Evolutionary conservation across 352 stramenopile genomes (phyloP).

Genomic region (Phytopythium mirpurense): DNA sequence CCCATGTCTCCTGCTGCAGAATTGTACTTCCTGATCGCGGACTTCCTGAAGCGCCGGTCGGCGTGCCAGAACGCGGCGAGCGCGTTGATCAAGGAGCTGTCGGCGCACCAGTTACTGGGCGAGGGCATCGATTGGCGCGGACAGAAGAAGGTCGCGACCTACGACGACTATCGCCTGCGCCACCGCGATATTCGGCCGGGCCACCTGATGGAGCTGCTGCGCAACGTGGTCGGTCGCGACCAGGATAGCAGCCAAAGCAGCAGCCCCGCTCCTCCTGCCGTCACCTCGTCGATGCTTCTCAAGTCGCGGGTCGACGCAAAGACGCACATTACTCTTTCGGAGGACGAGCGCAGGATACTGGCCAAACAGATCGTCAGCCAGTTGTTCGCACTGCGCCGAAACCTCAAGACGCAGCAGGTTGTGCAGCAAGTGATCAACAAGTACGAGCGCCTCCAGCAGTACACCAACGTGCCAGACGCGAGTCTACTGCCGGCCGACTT

Average conservation of each 20-base stretch:
- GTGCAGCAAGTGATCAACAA: constrained; percentile 71
- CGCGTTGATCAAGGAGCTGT: constrained; percentile 60
- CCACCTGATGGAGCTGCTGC: constrained; percentile 61
- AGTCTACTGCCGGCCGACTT: constrained; percentile 52
- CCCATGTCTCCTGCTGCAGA: constrained; percentile 17
- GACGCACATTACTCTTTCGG: constrained; percentile 25
- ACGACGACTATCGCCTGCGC: constrained; percentile 68
- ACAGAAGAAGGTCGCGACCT: constrained; percentile 35
- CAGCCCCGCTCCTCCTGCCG: constrained; percentile 9
- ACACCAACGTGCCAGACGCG: constrained; percentile 34
- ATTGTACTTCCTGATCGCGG: constrained; percentile 82
- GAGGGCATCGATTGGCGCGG: constrained; percentile 69
- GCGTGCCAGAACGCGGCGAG: constrained; percentile 59
- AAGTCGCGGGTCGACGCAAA: constrained; percentile 30
- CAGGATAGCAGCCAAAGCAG: constrained; percentile 7
- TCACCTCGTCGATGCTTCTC: constrained; percentile 45
- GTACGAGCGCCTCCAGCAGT: constrained; percentile 60
- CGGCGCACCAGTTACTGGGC: constrained; percentile 47
- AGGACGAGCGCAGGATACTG: constrained; percentile 35
- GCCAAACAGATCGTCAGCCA: constrained; percentile 51
- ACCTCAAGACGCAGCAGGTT: constrained; percentile 43
- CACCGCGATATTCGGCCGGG: constrained; percentile 62
- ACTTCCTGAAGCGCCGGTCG: constrained; percentile 72
- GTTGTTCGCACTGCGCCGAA: constrained; percentile 31
- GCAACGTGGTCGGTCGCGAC: constrained; percentile 9